phyloP scores from a whole-genome alignment of 169 alveolate genomes.

The Cryptosporidium sp. region DNA sequence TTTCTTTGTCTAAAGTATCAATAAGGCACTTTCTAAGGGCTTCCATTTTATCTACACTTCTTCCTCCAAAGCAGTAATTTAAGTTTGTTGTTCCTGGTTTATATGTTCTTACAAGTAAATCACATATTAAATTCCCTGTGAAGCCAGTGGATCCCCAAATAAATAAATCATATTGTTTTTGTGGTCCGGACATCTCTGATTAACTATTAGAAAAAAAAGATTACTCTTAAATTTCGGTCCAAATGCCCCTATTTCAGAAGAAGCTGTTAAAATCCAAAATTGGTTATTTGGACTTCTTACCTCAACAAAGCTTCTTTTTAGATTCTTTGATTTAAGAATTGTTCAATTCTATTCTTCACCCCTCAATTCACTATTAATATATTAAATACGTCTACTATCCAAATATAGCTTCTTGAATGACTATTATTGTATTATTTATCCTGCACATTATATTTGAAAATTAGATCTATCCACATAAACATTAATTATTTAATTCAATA shows the following conservation, averaged over 20 bases:
- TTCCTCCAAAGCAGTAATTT: constrained; percentile 70
- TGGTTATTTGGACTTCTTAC: neutral
- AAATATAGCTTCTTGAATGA: neutral
- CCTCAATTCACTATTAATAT: constrained; percentile 6
- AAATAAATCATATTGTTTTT: constrained; percentile 70
- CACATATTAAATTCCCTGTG: constrained; percentile 58
- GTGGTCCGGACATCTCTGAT: constrained; percentile 42
- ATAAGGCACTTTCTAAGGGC: constrained; percentile 39
- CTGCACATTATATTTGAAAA: neutral
- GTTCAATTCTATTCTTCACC: neutral
- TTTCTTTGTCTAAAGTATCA: constrained; percentile 47
- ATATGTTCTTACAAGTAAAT: constrained; percentile 46
- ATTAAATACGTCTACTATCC: neutral
- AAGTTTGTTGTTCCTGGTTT: constrained; percentile 62
- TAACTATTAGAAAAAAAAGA: neutral
- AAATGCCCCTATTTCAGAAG: neutral
- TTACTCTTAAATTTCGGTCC: neutral
- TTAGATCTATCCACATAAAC: constrained; percentile 12
- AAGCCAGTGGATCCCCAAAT: constrained; percentile 76
- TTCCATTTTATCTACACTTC: constrained; percentile 60
- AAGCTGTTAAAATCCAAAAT: neutral
- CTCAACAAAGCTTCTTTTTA: neutral
- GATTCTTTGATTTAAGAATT: neutral
- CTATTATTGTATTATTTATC: neutral
- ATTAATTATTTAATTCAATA: neutral